Base-by-base conservation (phyloP, 257 asterid genomes). In the Avicennia marina region DNA sequence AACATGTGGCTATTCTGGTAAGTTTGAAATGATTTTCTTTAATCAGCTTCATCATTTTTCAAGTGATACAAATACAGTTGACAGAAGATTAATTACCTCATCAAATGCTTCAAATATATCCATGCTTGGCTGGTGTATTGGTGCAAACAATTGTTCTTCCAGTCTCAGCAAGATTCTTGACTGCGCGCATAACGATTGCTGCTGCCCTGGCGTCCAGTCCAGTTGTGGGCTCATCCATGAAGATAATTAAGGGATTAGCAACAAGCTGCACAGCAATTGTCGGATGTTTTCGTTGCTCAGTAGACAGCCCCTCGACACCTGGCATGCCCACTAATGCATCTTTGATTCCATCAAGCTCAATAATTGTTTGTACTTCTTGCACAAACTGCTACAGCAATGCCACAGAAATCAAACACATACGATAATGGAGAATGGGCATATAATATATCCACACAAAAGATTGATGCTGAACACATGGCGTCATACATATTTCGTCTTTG, bases 201-300 rank as follows among this genome's bases (percentile, higher is more conserved):
- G 80, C 83, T 42, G 83, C 76, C 67, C 77, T 63, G 19, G 83
- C 80, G 42, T 77, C 83, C 25, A 77, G 51, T 25, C 80, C 83
- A 16, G 83, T 73, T 4, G 83, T 77, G 7, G 83, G 83, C 64
- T 77, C 80, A 27, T 76, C 82, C 82, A 76, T 68, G 36, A 76
- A 76, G 61, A 76, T 76, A 44, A 76, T 76, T 7, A 79, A 72
- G 39, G 79, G 83, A 19, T 77, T 77, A 36, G 79, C 72, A 58
- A 77, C 83, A n/a, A 77, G 76, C 29, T 77, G 79, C 36, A 77
- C 79, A 18, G 83, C 83, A 60, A 77, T 77, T 1, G 83, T 77
- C 36, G 73, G 72, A 56, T 80, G 70, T 65, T 77, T 77, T 63
- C 83, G 51, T 43, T 77, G 80, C 75, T 77, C 83, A 2, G 72